Conservation (phyloP, 345 rosid species). For the Hypericum androsaemum region DNA sequence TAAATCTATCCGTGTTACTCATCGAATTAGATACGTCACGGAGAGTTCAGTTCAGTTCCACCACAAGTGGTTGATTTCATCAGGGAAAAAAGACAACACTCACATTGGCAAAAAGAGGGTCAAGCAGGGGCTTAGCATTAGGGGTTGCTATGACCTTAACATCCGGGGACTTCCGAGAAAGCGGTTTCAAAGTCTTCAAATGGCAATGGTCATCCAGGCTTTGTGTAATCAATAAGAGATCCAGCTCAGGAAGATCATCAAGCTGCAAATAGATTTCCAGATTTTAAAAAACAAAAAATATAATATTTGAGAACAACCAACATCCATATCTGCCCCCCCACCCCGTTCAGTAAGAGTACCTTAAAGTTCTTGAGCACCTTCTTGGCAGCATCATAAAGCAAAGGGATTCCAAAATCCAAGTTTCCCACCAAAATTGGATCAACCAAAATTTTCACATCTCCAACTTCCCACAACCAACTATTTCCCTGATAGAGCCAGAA, state of each 20-base stretch:
- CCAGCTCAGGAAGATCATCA: constrained; percentile 65
- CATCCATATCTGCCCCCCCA: constrained; percentile 1
- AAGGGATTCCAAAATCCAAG: constrained; percentile 91
- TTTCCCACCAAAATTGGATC: constrained; percentile 83
- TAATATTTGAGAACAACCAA: constrained; percentile 6
- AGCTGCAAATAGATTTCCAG: constrained; percentile 44
- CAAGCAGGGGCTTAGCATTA: constrained; percentile 77
- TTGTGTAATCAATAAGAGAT: constrained; percentile 79
- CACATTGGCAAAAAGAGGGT: constrained; percentile 67
- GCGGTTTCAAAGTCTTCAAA: constrained; percentile 64
- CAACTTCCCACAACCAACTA: constrained; percentile 84
- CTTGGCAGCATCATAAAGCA: constrained; percentile 87
- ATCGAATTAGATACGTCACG: too few species aligned
- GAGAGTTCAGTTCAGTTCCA: too few species aligned
- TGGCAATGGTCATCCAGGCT: constrained; percentile 97
- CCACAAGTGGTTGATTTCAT: too few species aligned
- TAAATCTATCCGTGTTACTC: too few species aligned
- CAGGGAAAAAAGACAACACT: constrained; percentile 12
- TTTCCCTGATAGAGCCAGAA: constrained; percentile 45
- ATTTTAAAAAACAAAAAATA: background rate
- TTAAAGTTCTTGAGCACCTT: constrained; percentile 52
- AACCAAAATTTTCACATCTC: constrained; percentile 58
- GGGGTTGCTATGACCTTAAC: constrained; percentile 76
- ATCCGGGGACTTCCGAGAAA: constrained; percentile 47
- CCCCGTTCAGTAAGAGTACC: constrained; percentile 34